Conservation (phyloP, 331 rosid species). For the Acacia pycnantha region DNA sequence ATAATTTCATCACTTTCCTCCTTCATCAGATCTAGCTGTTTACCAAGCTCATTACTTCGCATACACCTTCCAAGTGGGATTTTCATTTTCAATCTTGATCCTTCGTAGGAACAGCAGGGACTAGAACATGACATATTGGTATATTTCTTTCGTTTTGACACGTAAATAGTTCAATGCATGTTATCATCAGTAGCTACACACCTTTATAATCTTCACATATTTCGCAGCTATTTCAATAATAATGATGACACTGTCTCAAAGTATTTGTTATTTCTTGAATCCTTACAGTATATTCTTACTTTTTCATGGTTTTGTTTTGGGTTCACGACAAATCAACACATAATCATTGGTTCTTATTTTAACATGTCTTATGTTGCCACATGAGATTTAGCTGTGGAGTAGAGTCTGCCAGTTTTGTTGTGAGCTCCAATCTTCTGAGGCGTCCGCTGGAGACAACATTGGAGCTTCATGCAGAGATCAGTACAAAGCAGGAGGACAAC, state of each 20-base stretch:
- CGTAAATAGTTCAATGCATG: not conserved
- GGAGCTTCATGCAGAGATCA: not conserved
- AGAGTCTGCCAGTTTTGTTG: constrained; percentile 30
- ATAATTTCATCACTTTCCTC: not conserved
- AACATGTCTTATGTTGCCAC: not conserved
- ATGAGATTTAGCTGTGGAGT: constrained; percentile 53
- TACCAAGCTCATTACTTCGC: not conserved
- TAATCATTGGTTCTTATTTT: not conserved
- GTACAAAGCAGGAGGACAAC: not conserved
- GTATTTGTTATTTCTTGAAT: not conserved
- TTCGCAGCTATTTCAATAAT: too few species aligned
- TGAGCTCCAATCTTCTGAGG: constrained; percentile 32
- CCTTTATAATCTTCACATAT: not conserved
- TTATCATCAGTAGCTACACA: not conserved
- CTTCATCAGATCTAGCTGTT: not conserved
- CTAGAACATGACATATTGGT: not conserved
- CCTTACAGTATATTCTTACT: not conserved
- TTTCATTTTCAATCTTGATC: not conserved
- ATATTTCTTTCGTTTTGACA: not conserved
- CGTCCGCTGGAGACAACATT: constrained; percentile 33
- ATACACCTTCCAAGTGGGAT: not conserved
- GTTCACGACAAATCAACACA: not conserved
- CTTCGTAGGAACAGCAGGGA: not conserved
- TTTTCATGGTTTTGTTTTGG: not conserved
- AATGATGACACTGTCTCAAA: not conserved